Percentiles rank a stretch among this genome's conserved stretches.
These are phyloP conservation scores for Exophiala alcalophila DNA, from an alignment of 2,329 filamentous ascomycete genomes.

Conservation along the genomic window DNA sequence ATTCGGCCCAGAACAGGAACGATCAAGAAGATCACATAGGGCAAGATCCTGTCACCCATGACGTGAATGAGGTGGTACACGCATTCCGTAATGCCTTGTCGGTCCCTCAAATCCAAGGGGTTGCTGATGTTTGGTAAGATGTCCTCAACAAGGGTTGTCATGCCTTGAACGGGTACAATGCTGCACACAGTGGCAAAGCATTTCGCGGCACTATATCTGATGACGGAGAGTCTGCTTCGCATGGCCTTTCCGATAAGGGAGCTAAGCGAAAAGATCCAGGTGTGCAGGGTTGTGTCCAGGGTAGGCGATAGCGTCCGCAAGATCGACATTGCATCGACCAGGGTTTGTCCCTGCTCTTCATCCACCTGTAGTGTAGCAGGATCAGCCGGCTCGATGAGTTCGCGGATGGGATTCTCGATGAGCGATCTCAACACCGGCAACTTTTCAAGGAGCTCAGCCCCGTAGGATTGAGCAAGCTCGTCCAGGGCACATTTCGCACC, in stretches of 20 bases:
- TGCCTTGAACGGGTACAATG: constrained; percentile 88
- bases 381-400: constrained; percentile 55
- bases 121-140: constrained; percentile 91
- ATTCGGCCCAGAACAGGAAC: constrained; percentile 95
- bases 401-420: constrained; percentile 75
- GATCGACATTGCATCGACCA: constrained; percentile 90
- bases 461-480: constrained; percentile 77
- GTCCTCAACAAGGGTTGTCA: constrained; percentile 92
- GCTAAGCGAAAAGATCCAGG: constrained; percentile 78
- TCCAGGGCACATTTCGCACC: constrained; percentile 94
- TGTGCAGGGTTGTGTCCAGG: constrained; percentile 68
- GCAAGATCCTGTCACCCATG: constrained; percentile 93
- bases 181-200: constrained; percentile 97
- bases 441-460: constrained; percentile 70
- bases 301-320: constrained; percentile 92
- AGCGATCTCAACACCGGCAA: constrained; percentile 77
- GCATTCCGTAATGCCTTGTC: constrained; percentile 90
- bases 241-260: constrained; percentile 84
- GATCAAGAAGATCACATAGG: constrained; percentile 98
- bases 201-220: constrained; percentile 95
- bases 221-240: constrained; percentile 82
- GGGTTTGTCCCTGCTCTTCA: constrained; percentile 77
- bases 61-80: constrained; percentile 97
- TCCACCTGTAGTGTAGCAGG: constrained; percentile 57
- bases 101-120: constrained; percentile 78